A percentile compares a stretch with the other conserved stretches of the same genome.
These are phyloP conservation scores for Theobroma cacao DNA, from an alignment of 345 rosid genomes.

Conservation along the genomic window DNA sequence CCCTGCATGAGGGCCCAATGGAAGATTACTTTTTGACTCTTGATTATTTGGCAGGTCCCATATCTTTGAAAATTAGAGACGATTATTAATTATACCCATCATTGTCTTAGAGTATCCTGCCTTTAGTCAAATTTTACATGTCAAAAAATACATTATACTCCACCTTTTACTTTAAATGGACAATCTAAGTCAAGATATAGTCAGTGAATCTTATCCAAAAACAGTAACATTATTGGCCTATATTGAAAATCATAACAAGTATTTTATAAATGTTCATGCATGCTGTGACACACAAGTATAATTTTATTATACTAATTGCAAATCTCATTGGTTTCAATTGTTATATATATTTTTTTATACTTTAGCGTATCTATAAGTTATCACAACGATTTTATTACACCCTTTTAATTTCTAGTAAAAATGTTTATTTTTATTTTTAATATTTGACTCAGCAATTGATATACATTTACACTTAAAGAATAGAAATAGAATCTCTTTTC, in stretches of 20 bases:
- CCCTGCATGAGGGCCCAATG: not conserved
- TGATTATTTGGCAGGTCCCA: slow-evolving; percentile 5
- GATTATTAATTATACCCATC: not conserved
- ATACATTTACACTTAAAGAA: too few relatives aligned
- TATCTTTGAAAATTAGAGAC: slow-evolving; percentile 3
- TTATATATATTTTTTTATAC: too few relatives aligned
- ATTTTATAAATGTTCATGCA: not conserved
- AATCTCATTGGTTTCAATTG: too few relatives aligned
- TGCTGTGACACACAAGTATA: too few relatives aligned
- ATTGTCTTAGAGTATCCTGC: too few relatives aligned
- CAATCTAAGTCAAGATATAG: not conserved
- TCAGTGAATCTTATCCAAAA: slow-evolving; percentile 7
- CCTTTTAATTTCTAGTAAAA: too few relatives aligned
- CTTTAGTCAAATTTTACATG: not conserved
- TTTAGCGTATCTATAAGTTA: too few relatives aligned
- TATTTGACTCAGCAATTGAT: too few relatives aligned
- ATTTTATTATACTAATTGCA: too few relatives aligned
- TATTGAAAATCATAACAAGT: not conserved
- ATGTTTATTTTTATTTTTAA: too few relatives aligned
- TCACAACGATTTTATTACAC: too few relatives aligned
- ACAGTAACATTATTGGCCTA: not conserved
- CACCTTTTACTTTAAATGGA: not conserved
- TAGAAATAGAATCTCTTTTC: too few relatives aligned
- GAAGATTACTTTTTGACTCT: slow-evolving; percentile 14
- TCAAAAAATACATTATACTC: not conserved